A percentile compares a stretch with the other conserved stretches of the same genome.
These are phyloP conservation scores for Fusarium marasasianum DNA, from an alignment of 2,329 filamentous ascomycete genomes.

Conservation along the genomic window DNA sequence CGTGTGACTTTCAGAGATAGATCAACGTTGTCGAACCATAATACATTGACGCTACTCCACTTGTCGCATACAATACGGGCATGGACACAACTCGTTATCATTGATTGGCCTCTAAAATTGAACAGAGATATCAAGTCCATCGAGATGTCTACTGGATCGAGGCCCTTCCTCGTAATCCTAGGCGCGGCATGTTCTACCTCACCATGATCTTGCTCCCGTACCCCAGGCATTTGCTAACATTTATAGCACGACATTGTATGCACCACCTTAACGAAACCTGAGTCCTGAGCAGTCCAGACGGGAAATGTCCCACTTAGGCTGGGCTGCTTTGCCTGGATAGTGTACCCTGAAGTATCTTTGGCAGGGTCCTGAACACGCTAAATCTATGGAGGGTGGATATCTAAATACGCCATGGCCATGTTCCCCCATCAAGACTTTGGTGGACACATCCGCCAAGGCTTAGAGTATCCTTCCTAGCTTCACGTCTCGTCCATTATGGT, in stretches of 20 bases:
- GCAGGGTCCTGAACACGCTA: conserved; percentile 38
- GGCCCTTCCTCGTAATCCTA: conserved; percentile 1
- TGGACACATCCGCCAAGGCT: conserved; percentile 37
- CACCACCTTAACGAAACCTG: conserved; percentile 27
- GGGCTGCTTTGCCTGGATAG: conserved; percentile 17
- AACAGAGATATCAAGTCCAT: not conserved
- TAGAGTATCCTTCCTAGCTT: conserved; percentile 30
- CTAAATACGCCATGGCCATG: conserved; percentile 15
- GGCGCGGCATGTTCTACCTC: not conserved
- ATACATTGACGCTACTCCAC: conserved; percentile 36
- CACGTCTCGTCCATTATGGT: conserved; percentile 33
- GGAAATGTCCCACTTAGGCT: conserved; percentile 30
- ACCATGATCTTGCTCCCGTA: conserved; percentile 19
- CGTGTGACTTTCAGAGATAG: conserved; percentile 39
- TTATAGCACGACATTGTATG: conserved; percentile 28
- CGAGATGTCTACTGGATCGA: not conserved
- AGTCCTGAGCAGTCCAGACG: conserved; percentile 26
- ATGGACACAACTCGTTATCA: conserved; percentile 1
- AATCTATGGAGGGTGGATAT: conserved; percentile 35
- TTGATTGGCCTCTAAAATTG: not conserved
- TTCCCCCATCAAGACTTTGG: conserved; percentile 32
- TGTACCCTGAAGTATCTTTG: conserved; percentile 41
- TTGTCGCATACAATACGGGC: conserved; percentile 15
- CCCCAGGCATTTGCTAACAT: conserved; percentile 16
- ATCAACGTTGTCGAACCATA: conserved; percentile 44